Conservation (phyloP, 2,329 filamentous ascomycete genomes). For the Alternaria sp. region DNA sequence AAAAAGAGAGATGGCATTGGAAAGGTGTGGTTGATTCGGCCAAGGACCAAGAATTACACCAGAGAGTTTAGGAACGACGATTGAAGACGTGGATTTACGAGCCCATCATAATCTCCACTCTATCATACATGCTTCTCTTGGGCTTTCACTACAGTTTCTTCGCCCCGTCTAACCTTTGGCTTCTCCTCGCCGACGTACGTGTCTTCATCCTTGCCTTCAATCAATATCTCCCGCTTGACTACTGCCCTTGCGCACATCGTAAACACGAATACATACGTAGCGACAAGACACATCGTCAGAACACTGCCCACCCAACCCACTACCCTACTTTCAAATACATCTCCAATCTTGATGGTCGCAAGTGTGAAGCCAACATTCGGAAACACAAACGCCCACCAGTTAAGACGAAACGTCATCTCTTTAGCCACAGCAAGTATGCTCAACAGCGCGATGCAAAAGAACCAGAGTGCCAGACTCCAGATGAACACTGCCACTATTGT, state of each 20-base stretch:
- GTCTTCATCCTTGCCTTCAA: neutral
- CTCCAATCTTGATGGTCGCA: conserved; percentile 26
- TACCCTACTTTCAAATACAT: neutral
- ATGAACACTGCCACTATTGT: conserved; percentile 6
- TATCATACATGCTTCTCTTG: neutral
- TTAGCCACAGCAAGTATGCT: conserved; percentile 20
- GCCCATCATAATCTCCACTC: neutral
- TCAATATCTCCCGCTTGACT: neutral
- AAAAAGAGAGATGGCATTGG: neutral
- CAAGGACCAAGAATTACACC: neutral
- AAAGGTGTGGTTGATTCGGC: neutral
- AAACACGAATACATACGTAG: conserved; percentile 1
- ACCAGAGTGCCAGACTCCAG: conserved; percentile 54
- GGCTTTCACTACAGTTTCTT: neutral
- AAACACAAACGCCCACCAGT: conserved; percentile 65
- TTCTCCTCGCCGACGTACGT: neutral
- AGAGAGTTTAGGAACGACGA: neutral
- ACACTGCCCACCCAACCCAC: neutral
- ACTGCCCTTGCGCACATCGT: neutral
- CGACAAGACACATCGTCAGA: neutral
- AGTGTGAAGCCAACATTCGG: conserved; percentile 49
- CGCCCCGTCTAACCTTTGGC: neutral
- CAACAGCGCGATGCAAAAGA: conserved; percentile 54
- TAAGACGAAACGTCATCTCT: conserved; percentile 61
- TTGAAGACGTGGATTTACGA: neutral